Evolutionary conservation across 2,329 filamentous ascomycete genomes (phyloP).

Genomic region (Fusarium veterinarium): DNA sequence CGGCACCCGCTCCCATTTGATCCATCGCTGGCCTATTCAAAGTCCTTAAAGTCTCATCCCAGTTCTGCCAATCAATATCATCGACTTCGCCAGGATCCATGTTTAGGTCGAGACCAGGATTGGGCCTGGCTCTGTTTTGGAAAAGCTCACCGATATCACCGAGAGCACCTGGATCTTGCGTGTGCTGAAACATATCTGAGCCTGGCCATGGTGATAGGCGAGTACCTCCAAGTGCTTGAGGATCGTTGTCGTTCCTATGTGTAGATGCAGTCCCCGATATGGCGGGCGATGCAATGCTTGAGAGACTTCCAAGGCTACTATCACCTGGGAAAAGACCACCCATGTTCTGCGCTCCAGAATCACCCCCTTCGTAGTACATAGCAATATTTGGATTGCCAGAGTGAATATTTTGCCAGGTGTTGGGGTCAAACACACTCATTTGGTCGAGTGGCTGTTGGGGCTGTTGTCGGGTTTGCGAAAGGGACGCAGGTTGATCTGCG

Average conservation of each 20-base stretch:
- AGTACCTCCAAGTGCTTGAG: neutral
- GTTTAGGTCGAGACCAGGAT: conserved; percentile 16
- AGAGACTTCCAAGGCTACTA: conserved; percentile 20
- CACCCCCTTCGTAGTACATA: conserved; percentile 21
- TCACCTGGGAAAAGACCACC: conserved; percentile 12
- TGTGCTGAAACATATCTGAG: conserved; percentile 9
- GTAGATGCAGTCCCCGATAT: conserved; percentile 22
- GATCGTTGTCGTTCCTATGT: neutral
- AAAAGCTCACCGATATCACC: conserved; percentile 13
- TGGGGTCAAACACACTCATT: neutral
- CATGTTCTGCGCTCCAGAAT: neutral
- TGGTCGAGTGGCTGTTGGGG: neutral
- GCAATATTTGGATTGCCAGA: conserved; percentile 16
- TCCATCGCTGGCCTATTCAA: conserved; percentile 7
- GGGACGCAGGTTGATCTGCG: neutral
- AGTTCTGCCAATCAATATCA: conserved; percentile 37
- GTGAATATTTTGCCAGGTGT: conserved; percentile 18
- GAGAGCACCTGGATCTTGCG: neutral
- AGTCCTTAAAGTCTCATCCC: conserved; percentile 27
- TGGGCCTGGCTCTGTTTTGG: neutral
- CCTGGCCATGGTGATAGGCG: conserved; percentile 22
- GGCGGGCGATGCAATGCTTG: conserved; percentile 30
- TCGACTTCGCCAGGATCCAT: conserved; percentile 34
- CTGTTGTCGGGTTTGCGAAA: neutral
- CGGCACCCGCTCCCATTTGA: conserved; percentile 7